Evolutionary conservation across 148 eudicot species (phyloP), one percentile per base, ranked within the genome.

Genomic region (Linanthus parryae): DNA sequence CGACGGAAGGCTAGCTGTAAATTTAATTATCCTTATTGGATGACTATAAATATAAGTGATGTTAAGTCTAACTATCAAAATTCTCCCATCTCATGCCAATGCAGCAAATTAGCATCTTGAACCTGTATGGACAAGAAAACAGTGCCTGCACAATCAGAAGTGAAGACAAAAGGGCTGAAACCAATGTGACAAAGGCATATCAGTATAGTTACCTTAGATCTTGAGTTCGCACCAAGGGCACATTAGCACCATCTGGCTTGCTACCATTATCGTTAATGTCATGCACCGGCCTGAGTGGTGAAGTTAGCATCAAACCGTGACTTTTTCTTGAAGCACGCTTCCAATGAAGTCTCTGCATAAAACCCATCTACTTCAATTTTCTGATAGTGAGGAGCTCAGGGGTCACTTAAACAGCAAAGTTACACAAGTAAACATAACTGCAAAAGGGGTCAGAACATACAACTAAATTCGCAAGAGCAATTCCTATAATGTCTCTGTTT

Each of bases 271-370:
- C 74, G 55, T 65, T 57, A 48, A 64, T 62, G 68, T 71, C 64
- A 59, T 73, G 65, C 64, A 80, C 79, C 45, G 79, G 83, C 59
- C 95, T 82, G 42, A 89, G 82, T 16, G 97, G 91, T 73, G 91
- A 85, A 46, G 88, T 80, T 64, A 89, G 49, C 97, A 89, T 85
- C 61, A 89, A 63, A 48, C 97, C 95, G 65, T 71, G 83, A 60
- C 71, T 75, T 45, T 69, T 67, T 68, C 85, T 82, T 48, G 97
- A 89, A 63, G 94, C 94, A 35, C 91, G 91, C 65, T 85, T 89
- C 97, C 97, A 89, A 37, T 85, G 83, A 59, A 89, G 75, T 73
- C 97, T 75, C 97, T 89, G 88, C 63, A 75, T 5, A 15, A 44
- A 46, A 13, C 15, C 31, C 26, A 7, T 12, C 39, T 33, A 5